Percentiles rank a stretch among this genome's conserved stretches.
phyloP scores from a whole-genome alignment of 2,329 filamentous ascomycete species.

The Scopulariopsis brevicaulis region DNA sequence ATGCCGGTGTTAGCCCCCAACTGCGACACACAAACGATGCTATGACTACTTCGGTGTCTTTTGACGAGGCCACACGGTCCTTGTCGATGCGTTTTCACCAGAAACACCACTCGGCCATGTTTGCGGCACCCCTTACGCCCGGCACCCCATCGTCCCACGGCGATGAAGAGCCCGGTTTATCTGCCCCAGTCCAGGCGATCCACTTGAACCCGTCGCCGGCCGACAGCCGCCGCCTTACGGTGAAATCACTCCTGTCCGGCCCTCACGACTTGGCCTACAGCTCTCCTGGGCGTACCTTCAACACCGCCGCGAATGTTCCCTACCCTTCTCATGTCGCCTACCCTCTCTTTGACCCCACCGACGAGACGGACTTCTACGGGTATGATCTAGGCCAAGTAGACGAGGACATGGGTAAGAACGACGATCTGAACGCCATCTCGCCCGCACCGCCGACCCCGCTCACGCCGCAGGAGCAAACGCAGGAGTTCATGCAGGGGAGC shows the following conservation, averaged over 20 bases:
- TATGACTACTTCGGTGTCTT: not conserved
- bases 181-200: conserved; percentile 7
- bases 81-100: conserved; percentile 2
- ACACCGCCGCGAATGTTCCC: not conserved
- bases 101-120: conserved; percentile 7
- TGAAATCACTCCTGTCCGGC: conserved; percentile 51
- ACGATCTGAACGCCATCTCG: conserved; percentile 57
- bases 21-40: not conserved
- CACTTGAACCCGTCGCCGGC: conserved; percentile 12
- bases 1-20: not conserved
- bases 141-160: conserved; percentile 25
- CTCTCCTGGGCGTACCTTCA: not conserved
- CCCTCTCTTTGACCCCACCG: conserved; percentile 3
- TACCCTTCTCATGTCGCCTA: not conserved
- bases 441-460: conserved; percentile 18
- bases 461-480: conserved; percentile 10
- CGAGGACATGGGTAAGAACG: conserved; percentile 57
- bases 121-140: conserved; percentile 25
- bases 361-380: conserved; percentile 46
- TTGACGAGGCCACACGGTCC: not conserved
- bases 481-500: conserved; percentile 6
- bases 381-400: conserved; percentile 61
- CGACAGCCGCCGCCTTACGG: conserved; percentile 38
- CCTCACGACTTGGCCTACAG: conserved; percentile 17
- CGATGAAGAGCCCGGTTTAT: conserved; percentile 20